Conservation (phyloP, 2,329 filamentous ascomycete genomes). For the Acrodontium crateriforme region DNA sequence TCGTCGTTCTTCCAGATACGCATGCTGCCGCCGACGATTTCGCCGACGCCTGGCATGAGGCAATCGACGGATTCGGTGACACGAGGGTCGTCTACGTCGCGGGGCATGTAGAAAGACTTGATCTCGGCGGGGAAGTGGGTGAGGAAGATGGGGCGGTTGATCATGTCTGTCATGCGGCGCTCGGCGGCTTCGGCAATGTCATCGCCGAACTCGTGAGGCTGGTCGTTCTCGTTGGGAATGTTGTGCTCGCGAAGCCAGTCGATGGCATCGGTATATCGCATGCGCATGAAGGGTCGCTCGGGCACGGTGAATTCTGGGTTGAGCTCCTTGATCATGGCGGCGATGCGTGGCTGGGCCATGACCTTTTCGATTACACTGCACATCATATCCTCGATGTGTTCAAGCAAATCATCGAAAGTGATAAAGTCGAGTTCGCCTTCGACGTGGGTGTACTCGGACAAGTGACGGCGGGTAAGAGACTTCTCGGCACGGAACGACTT, state of each 20-base stretch:
- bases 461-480: constrained; percentile 80
- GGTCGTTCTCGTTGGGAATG: constrained; percentile 84
- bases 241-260: constrained; percentile 83
- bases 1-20: constrained; percentile 87
- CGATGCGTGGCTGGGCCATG: constrained; percentile 58
- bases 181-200: constrained; percentile 97
- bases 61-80: constrained; percentile 89
- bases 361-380: constrained; percentile 71
- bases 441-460: constrained; percentile 93
- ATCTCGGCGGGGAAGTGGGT: constrained; percentile 96
- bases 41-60: constrained; percentile 84
- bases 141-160: constrained; percentile 88
- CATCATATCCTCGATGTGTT: constrained; percentile 75
- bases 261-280: constrained; percentile 90
- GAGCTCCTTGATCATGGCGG: constrained; percentile 63
- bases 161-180: constrained; percentile 90
- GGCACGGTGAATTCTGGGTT: constrained; percentile 84
- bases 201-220: constrained; percentile 83
- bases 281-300: constrained; percentile 75
- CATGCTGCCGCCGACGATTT: constrained; percentile 95
- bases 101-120: constrained; percentile 99
- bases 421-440: constrained; percentile 97
- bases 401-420: constrained; percentile 74
- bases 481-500: constrained; percentile 99
- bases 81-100: constrained; percentile 60